Evolutionary conservation across 106 monocot species (phyloP), one percentile per base, ranked within the genome.

Genomic region (Allium sativum): DNA sequence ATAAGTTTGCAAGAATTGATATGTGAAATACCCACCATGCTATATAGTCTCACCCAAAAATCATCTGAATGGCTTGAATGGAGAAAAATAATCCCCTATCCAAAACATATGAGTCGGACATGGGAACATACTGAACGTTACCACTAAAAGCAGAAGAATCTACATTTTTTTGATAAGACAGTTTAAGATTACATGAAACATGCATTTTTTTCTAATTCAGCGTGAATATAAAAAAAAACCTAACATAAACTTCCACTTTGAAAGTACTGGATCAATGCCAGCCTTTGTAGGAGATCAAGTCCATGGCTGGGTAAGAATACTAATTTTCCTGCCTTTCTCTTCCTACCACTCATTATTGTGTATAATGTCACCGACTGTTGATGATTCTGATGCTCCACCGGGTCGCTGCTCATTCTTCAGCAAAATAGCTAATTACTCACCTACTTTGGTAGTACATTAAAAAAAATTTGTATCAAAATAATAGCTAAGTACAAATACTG

Each of bases 41-140:
- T 31, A 31, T 31, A 31, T 31, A 31, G 31, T 31, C 5, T 0
- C 5, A 31, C 31, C 50, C 46, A 7, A 61, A 12, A 68, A 58
- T 43, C 52, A 82, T 90, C 84, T 96, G 96, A 74, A 90, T 91
- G 68, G 87, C 96, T 80, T 96, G 96, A 58, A 96, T 87, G 31
- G 96, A 79, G 64, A 91, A 84, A 59, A 96, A 84, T 63, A 96
- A 82, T 3, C 96, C 96, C 68, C 96, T 84, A 63, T 96, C 96
- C 65, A 96, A 67, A 66, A 84, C 87, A 82, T 82, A 96, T 45
- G 96, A 84, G 78, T 91, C 96, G 57, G 74, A 79, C 77, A 96
- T 75, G 61, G 95, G 84, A 64, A 78, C 87, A 65, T 90, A 79
- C 56, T 80, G 78, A 21, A 75, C 69, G 61, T 83, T 77, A 72